Evolutionary conservation across 208 protist genomes (phyloP).

Genomic region (Trypanosoma grayi): DNA sequence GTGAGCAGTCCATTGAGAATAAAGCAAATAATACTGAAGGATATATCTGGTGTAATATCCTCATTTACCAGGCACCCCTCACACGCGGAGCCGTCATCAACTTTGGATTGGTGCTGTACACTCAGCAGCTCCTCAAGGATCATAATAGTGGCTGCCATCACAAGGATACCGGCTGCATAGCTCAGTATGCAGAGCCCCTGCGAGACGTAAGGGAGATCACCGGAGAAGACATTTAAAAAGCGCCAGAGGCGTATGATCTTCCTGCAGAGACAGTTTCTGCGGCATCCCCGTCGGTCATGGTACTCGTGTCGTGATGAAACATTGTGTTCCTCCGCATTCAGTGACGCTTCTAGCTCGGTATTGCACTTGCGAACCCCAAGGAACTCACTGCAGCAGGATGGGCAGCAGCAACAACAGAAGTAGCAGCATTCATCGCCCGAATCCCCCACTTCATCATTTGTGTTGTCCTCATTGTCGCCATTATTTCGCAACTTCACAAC

Average conservation of each 20-base stretch:
- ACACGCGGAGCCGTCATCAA: slow-evolving; percentile 45
- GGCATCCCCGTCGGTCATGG: background rate
- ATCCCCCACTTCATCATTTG: background rate
- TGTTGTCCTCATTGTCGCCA: slow-evolving; percentile 5
- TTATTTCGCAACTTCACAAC: background rate
- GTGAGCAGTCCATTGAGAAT: slow-evolving; percentile 40
- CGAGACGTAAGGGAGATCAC: slow-evolving; percentile 21
- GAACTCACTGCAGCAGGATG: too few species aligned
- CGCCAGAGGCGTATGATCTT: slow-evolving; percentile 3
- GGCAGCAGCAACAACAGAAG: slow-evolving; percentile 4
- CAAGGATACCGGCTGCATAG: slow-evolving; percentile 24
- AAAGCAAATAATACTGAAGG: slow-evolving; percentile 48
- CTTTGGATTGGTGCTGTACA: background rate
- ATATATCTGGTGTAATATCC: slow-evolving; percentile 31
- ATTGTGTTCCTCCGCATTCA: too few species aligned
- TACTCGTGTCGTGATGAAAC: too few species aligned
- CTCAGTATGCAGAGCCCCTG: slow-evolving; percentile 37
- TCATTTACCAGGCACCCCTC: slow-evolving; percentile 28
- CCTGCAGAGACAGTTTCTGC: slow-evolving; percentile 1
- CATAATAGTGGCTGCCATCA: slow-evolving; percentile 15
- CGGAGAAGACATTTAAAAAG: slow-evolving; percentile 32
- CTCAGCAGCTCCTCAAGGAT: slow-evolving; percentile 11
- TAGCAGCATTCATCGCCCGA: slow-evolving; percentile 13
- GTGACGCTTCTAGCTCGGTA: too few species aligned
- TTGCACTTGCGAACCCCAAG: too few species aligned